Evolutionary conservation across 257 asterid genomes (phyloP), one percentile per base, ranked within the genome.

Genomic region (Parsonsia alboflavescens): DNA sequence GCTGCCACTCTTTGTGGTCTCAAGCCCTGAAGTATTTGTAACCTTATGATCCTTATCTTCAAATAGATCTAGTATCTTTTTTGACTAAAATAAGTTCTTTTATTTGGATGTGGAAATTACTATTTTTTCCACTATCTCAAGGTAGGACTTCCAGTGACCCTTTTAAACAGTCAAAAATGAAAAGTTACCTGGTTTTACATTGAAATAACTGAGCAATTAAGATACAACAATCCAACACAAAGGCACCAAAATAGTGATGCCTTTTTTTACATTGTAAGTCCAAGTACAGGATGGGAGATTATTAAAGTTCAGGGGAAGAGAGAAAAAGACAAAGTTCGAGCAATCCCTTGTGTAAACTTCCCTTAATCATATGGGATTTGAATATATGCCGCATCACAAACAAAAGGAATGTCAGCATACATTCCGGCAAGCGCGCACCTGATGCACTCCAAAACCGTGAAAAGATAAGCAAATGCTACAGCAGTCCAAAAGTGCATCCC

Each of bases 401-500:
- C 91, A 76, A 92, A 90, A 1, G 99, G 98, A 53, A 94, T 56
- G 10, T 92, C 99, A 30, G 97, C 89, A 76, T 94, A 95, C 92
- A 88, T 92, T 75, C 99, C 99, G 17, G 89, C 81, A 56, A 95
- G 90, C 41, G 97, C 89, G 63, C 96, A 92, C 79, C 95, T 80
- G 2, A 92, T 82, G 84, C 96, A 82, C 87, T 89, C 96, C 81
- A 90, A 76, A 73, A 94, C 97, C 0, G 97, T 94, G 81, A 94
- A 92, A 78, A 94, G 63, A 67, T 84, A 87, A 8, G 86, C 97
- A 78, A 92, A 92, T 3, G 96, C 88, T 8, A 90, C 65, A 0
- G 86, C 88, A 0, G 90, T 74, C 99, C 99, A 95, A 69, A 88
- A 87, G 73, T 92, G 96, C 98, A 90, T 90, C 6, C 99, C 97